Evolutionary conservation across 2,329 filamentous ascomycete genomes (phyloP), one percentile per base, ranked within the genome.

Genomic region (Didymella keratinophila): DNA sequence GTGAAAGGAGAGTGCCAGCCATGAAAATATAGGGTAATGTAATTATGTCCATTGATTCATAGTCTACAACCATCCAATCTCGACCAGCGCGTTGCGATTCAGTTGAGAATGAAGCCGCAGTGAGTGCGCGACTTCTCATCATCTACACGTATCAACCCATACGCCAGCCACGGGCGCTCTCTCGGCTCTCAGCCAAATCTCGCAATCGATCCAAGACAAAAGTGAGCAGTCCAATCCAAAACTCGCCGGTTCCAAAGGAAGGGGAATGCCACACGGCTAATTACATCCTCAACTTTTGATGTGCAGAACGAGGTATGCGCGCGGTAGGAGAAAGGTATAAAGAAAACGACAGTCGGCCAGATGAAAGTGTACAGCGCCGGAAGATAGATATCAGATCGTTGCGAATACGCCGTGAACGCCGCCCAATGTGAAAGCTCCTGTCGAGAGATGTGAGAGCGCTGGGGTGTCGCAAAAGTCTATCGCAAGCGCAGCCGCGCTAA

Each of bases 341-440:
- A 62, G 54, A 56, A 57, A 59, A 64, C 39, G 48, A 61, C 52
- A 56, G 55, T 41, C 42, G 60, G 61, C 60, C 50, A 56, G 37
- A 34, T 53, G 53, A 52, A 52, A 53, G 51, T 54, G 61, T 60
- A 56, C 59, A 58, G 45, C 58, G 59, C 56, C 42, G 46, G 37
- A 45, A 52, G 42, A 51, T 47, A 36, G 18, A 52, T 51, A 41
- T 47, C 52, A 34, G 37, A 60, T 56, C 57, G 47, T 60, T 52
- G 49, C 48, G 39, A 49, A 56, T 69, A 71, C 71, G 64, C 70
- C 72, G 10, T 25, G 47, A 72, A 74, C 73, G 69, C 73, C 72
- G 70, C 71, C 73, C 69, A 68, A 75, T 75, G 70, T 39, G 52
- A 52, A 56, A 61, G 41, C 52, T 57, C 36, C 47, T 55, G 51